Percentiles rank a stretch among this genome's conserved stretches.
Evolutionary conservation across 768 basidiomycete species (phyloP).

Genomic region (Hysterangium stoloniferum): DNA sequence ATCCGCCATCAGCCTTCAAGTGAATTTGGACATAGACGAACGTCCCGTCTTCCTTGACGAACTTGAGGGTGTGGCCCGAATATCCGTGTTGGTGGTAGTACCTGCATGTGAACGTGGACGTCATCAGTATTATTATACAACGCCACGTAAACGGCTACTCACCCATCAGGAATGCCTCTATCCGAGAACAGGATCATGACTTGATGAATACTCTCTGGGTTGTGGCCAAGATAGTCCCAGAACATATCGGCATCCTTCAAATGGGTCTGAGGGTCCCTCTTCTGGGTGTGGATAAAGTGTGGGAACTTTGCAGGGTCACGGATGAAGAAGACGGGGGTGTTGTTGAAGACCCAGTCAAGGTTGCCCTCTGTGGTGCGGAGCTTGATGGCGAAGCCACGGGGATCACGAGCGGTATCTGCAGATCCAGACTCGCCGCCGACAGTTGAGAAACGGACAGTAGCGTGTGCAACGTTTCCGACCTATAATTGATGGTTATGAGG

Average conservation of each 20-base stretch:
- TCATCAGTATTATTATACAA: slow-evolving; percentile 11
- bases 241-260: slow-evolving; percentile 82
- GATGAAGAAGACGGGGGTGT: slow-evolving; percentile 89
- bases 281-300: slow-evolving; percentile 92
- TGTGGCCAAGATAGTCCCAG: slow-evolving; percentile 86
- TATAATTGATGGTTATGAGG: slow-evolving; percentile 8
- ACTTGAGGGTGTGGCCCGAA: slow-evolving; percentile 88
- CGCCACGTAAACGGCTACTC: slow-evolving; percentile 18
- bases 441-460: slow-evolving; percentile 87
- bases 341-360: slow-evolving; percentile 81
- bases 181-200: slow-evolving; percentile 91
- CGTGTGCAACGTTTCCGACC: slow-evolving; percentile 58
- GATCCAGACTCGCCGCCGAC: slow-evolving; percentile 86
- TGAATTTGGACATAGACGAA: slow-evolving; percentile 88
- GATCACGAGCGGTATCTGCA: slow-evolving; percentile 88
- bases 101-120: slow-evolving; percentile 18
- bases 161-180: slow-evolving; percentile 82
- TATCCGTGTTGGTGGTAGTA: slow-evolving; percentile 86
- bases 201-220: slow-evolving; percentile 86
- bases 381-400: slow-evolving; percentile 88
- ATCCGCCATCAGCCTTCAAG: slow-evolving; percentile 67
- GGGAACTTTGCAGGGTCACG: slow-evolving; percentile 84
- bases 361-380: slow-evolving; percentile 88
- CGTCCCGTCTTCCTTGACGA: slow-evolving; percentile 76
- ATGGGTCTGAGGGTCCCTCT: slow-evolving; percentile 88